Percentiles rank a stretch among this genome's conserved stretches.
Conservation (phyloP, 1,139 yeast species). For the Yamadazyma aaseri region DNA sequence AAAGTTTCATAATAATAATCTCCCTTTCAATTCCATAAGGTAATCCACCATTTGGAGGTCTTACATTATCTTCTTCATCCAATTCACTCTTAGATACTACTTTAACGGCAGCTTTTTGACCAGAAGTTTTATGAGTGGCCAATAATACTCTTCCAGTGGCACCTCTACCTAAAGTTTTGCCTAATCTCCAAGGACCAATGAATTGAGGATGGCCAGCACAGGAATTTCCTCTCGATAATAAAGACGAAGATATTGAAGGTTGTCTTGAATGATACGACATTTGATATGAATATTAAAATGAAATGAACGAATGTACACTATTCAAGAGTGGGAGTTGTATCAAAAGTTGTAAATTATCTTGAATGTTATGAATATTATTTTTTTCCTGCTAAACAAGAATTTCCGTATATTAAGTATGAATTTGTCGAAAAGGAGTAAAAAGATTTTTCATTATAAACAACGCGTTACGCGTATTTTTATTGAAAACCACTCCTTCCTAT, state of each 20-base stretch:
- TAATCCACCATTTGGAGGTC: slow-evolving; percentile 44
- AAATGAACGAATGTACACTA: slow-evolving; percentile 5
- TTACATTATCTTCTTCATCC: slow-evolving; percentile 34
- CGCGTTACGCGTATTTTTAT: slow-evolving; percentile 18
- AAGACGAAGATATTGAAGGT: slow-evolving; percentile 38
- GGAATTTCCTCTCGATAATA: slow-evolving; percentile 24
- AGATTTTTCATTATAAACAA: slow-evolving; percentile 8
- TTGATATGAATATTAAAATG: neutral
- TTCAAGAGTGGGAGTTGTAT: neutral
- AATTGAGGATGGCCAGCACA: slow-evolving; percentile 35
- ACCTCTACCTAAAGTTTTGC: slow-evolving; percentile 77
- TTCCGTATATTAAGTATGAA: slow-evolving; percentile 4
- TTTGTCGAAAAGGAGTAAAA: slow-evolving; percentile 18
- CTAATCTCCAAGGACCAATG: slow-evolving; percentile 80
- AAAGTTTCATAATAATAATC: slow-evolving; percentile 76
- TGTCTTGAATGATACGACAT: slow-evolving; percentile 43
- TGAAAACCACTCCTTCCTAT: slow-evolving; percentile 2
- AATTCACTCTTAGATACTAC: slow-evolving; percentile 68
- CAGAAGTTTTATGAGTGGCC: slow-evolving; percentile 67
- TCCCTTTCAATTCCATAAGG: slow-evolving; percentile 85
- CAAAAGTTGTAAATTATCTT: no score
- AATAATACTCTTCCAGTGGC: slow-evolving; percentile 78
- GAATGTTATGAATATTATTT: slow-evolving; percentile 1
- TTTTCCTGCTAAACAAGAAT: neutral
- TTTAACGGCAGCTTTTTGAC: slow-evolving; percentile 78